Evolutionary conservation across 495 filamentous ascomycete species (phyloP).

Genomic region (Melanomma pulvis-pyrius): DNA sequence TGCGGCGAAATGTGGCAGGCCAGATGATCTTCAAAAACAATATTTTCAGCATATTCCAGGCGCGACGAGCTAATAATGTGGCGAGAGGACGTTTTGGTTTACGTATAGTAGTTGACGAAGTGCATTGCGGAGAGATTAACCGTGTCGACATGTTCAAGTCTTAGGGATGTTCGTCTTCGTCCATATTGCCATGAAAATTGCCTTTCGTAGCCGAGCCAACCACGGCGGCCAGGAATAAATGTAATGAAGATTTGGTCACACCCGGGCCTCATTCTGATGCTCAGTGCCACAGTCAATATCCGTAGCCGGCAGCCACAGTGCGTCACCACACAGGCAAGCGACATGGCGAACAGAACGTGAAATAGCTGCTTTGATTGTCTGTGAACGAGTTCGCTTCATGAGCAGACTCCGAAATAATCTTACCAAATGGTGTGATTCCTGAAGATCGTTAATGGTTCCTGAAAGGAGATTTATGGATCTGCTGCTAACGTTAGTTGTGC

Average conservation of each 20-base stretch:
- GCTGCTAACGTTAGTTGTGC: conserved; percentile 17
- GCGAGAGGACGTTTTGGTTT: conserved; percentile 18
- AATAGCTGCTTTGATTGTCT: neutral
- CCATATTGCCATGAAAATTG: conserved; percentile 33
- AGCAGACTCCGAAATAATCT: neutral
- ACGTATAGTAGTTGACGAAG: conserved; percentile 28
- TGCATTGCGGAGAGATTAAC: conserved; percentile 33
- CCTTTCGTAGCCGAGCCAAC: conserved; percentile 23
- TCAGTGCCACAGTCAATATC: conserved; percentile 20
- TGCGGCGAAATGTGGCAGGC: conserved; percentile 18
- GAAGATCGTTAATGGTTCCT: conserved; percentile 7
- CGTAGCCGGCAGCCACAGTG: conserved; percentile 6
- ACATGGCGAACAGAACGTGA: neutral
- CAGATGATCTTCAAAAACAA: conserved; percentile 16
- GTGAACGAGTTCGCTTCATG: neutral
- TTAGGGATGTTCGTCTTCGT: conserved; percentile 9
- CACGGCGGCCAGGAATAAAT: conserved; percentile 4
- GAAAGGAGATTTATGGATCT: conserved; percentile 9
- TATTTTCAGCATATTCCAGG: conserved; percentile 27
- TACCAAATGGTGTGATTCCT: neutral
- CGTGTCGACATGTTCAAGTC: conserved; percentile 17
- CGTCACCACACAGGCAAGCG: neutral
- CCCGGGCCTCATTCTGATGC: conserved; percentile 22
- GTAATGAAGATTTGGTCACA: conserved; percentile 30
- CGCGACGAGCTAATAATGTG: conserved; percentile 19